Conservation (phyloP, 371 early-diverging fungal species). For the Batrachochytrium dendrobatidis region DNA sequence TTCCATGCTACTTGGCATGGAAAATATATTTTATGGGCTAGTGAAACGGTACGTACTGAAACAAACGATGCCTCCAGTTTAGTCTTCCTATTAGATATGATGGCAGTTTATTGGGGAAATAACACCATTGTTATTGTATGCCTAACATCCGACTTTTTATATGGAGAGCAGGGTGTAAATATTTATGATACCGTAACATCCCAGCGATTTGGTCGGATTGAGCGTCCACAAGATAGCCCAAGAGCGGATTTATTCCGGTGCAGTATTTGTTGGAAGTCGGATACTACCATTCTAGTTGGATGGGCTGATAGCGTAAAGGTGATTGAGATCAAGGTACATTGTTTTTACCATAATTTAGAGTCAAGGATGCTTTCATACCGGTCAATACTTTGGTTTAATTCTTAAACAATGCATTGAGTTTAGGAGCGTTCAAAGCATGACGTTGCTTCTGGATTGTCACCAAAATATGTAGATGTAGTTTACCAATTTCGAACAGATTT, state of each 20-base stretch:
- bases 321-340: constrained; percentile 56
- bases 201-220: constrained; percentile 67
- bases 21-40: constrained; percentile 85
- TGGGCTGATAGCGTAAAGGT: constrained; percentile 92
- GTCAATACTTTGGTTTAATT: too few relatives aligned
- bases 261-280: constrained; percentile 78
- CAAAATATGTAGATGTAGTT: constrained; percentile 68
- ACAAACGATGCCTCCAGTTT: constrained; percentile 7
- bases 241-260: constrained; percentile 82
- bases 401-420: not conserved
- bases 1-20: constrained; percentile 77
- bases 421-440: constrained; percentile 41
- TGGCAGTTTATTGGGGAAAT: not conserved
- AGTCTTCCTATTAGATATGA: not conserved
- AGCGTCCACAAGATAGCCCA: constrained; percentile 68
- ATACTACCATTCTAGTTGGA: constrained; percentile 68
- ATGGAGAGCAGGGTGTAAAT: constrained; percentile 57
- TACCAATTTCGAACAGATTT: constrained; percentile 80
- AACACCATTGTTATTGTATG: too few relatives aligned
- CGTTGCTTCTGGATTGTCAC: constrained; percentile 43
- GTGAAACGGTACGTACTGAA: constrained; percentile 56
- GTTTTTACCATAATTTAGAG: too few relatives aligned
- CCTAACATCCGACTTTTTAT: too few relatives aligned
- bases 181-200: constrained; percentile 59
- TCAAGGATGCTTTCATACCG: too few relatives aligned